These are phyloP conservation scores for Podospora didyma DNA, from an alignment of 495 filamentous ascomycete species.

Conservation along the genomic window DNA sequence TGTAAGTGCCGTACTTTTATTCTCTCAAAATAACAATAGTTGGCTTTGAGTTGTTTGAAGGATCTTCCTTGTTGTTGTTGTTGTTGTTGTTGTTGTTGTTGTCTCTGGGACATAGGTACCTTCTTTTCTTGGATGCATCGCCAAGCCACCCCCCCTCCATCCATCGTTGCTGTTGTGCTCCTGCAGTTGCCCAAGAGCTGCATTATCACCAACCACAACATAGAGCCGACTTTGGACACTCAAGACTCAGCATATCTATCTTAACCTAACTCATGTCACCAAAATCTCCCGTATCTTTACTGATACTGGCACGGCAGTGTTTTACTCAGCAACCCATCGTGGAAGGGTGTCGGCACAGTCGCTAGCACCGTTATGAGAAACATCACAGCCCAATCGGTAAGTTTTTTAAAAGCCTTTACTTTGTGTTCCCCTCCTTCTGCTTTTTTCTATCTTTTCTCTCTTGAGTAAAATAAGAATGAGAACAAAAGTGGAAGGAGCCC, in stretches of 20 bases:
- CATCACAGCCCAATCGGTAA: conserved; percentile 45
- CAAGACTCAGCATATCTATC: too few species aligned
- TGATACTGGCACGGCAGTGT: conserved; percentile 26
- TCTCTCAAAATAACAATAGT: not conserved
- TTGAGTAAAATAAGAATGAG: not conserved
- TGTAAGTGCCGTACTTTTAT: conserved; percentile 21
- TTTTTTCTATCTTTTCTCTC: too few species aligned
- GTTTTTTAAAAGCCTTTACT: too few species aligned
- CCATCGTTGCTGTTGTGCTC: too few species aligned
- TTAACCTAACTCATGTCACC: too few species aligned
- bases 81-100: not conserved
- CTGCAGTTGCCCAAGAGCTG: too few species aligned
- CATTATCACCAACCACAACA: too few species aligned
- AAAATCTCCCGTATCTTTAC: not conserved
- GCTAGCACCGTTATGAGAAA: conserved; percentile 46
- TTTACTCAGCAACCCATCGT: conserved; percentile 46
- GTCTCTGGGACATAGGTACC: too few species aligned
- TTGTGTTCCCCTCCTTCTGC: too few species aligned
- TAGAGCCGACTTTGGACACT: too few species aligned
- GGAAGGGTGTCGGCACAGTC: conserved; percentile 34
- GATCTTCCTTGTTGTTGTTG: not conserved
- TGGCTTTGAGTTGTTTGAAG: not conserved
- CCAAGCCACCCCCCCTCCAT: too few species aligned
- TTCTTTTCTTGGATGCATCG: too few species aligned
- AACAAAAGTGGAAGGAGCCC: not conserved